Conservation (phyloP, 306 rosid genomes). For the Trichosanthes cucumerina region DNA sequence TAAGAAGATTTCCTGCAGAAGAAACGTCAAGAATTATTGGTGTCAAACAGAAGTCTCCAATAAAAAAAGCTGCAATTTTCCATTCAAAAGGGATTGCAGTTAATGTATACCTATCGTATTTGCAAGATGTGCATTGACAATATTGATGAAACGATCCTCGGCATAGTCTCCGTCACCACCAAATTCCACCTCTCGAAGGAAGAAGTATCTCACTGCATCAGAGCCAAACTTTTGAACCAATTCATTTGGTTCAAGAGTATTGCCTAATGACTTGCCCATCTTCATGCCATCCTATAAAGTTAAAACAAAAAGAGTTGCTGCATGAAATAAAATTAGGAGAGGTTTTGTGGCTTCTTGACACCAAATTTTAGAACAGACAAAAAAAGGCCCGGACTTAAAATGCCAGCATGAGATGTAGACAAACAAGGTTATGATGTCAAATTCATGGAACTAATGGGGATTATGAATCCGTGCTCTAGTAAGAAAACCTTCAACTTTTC, state of each 20-base stretch:
- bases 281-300: slow-evolving; percentile 95
- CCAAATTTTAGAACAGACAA: not conserved
- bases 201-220: slow-evolving; percentile 94
- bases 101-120: slow-evolving; percentile 67
- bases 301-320: slow-evolving; percentile 58
- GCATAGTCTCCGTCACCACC: slow-evolving; percentile 94
- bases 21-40: not conserved
- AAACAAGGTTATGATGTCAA: not conserved
- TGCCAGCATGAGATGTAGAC: not conserved
- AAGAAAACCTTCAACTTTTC: not conserved
- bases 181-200: slow-evolving; percentile 87
- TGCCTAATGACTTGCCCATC: slow-evolving; percentile 95
- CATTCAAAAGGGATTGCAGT: slow-evolving; percentile 4
- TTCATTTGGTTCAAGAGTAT: slow-evolving; percentile 93
- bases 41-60: not conserved
- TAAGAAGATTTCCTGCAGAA: slow-evolving; percentile 80
- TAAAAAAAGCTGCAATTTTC: not conserved
- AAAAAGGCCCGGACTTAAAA: not conserved
- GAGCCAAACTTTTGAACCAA: slow-evolving; percentile 73
- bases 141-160: slow-evolving; percentile 82
- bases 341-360: not conserved
- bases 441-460: not conserved
- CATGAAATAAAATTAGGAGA: slow-evolving; percentile 30
- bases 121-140: slow-evolving; percentile 96
- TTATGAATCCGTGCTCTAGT: not conserved